Evolutionary conservation across 1,139 yeast species (phyloP), one percentile per base, ranked within the genome.

Genomic region (Candida buenavistaensis): DNA sequence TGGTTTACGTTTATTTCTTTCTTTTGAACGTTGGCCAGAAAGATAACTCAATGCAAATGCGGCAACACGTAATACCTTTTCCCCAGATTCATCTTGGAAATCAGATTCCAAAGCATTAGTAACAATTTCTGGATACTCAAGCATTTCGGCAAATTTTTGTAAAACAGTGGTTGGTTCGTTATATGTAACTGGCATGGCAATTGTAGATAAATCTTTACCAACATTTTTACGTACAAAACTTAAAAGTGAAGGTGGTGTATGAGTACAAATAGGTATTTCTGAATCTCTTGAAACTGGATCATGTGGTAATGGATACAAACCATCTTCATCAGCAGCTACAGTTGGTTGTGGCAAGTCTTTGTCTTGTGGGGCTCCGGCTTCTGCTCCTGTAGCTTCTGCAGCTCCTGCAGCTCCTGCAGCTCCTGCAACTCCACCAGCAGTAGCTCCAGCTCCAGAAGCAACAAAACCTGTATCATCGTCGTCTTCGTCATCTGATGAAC

Each of bases 131-230:
- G 86, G 62, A 54, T 87, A 88, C 56, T 90, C 98, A 50, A 86
- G 70, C 39, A 80, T 60, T 57, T 92, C 98, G 0, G 92, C 72
- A 48, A 82, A 77, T 45, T 81, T 76, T 56, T 92, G 96, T 37
- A 92, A 64, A 23, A 85, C 78, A 0, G 95, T 78, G 12, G 90
- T 59, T 0, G 98, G 98, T 56, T 92, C 98, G 62, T 92, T 92
- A 43, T 89, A 76, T 2, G 94, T 82, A 4, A 92, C 96, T 1
- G 98, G 98, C 94, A 90, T 89, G 1, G 96, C 82, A 38, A 89
- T 78, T 1, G 92, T 75, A 0, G 92, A 75, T 44, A 90, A 58
- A 57, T 90, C 97, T 54, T 90, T 90, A 17, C 97, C 97, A 11
- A 90, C 95, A 50, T 88, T 89, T 54, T 90, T 89, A 37, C 96